Evolutionary conservation across 352 stramenopile genomes (phyloP), one percentile per base, ranked within the genome.

Genomic region (Globisporangium splendens): DNA sequence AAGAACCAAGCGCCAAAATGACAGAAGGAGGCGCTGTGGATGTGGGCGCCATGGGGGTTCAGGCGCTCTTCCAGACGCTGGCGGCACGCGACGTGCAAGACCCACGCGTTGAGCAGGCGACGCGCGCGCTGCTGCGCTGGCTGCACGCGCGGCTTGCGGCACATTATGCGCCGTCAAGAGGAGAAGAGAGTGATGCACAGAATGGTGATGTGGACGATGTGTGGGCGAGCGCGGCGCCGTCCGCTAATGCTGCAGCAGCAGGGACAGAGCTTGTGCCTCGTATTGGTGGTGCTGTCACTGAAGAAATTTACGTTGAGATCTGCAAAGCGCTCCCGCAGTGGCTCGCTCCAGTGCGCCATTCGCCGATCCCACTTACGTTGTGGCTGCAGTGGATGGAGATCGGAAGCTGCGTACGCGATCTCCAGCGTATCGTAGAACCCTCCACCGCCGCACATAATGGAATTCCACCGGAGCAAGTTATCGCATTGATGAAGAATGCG

Each of bases 371-470:
- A 18, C 18, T 58, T 28, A 14, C 20, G 2, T 11, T 46, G 39
- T 58, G 52, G 52, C 52, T 50, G 2, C 52, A 47, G 38, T 49
- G 38, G 17, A 58, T 58, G 52, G 52, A 58, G 24, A 49, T 58
- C 13, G 49, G 31, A 14, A 38, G 28, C 21, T 54, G 52, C 18
- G 52, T 41, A 41, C 52, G 35, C 17, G 24, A n/a, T 56, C 10
- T 15, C 2, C 20, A 50, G 21, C 28, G 38, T 17, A 28, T 8
- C 10, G n/a, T 35, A 4, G 28, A 35, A 35, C 10, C 5, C 28
- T 11, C n/a, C n/a, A 35, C 28, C 28, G 28, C 28, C 7, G 28
- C n/a, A n/a, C n/a, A 10, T 35, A 35, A 35, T 8, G 28, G 28
- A 10, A 35, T 10, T 35, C 28, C 28, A 35, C 28, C 28, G 8